Percentiles rank a stretch among this genome's conserved stretches.
Conservation (phyloP, 306 rosid species). For the Ormosia emarginata region DNA sequence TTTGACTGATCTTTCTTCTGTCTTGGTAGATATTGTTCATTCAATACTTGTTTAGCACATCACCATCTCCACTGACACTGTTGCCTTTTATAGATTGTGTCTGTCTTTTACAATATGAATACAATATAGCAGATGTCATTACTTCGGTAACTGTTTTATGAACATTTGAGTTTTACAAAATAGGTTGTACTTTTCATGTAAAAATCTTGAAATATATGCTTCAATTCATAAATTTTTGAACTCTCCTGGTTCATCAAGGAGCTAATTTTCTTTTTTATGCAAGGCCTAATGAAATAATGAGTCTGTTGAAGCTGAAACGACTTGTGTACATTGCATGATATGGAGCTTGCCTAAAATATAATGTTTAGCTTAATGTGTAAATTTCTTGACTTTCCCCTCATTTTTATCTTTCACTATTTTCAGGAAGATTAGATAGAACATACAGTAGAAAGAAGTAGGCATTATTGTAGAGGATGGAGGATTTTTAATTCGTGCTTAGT, state of each 20-base stretch:
- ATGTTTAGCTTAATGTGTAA: neutral
- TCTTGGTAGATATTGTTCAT: constrained; percentile 1
- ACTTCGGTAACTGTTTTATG: neutral
- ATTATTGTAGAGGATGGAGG: neutral
- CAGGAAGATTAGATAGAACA: neutral
- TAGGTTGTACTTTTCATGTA: neutral
- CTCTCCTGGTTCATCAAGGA: neutral
- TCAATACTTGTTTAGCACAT: neutral
- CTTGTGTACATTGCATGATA: neutral
- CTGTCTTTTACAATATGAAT: neutral
- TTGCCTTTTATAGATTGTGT: neutral
- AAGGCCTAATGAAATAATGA: neutral
- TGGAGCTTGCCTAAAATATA: neutral
- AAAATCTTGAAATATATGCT: neutral
- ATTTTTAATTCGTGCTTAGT: neutral
- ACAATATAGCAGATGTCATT: neutral
- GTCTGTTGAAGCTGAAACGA: neutral
- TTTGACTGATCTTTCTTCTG: neutral
- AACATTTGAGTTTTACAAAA: neutral
- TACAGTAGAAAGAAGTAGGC: neutral
- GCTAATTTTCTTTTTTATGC: neutral
- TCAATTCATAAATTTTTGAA: neutral
- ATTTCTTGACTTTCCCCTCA: neutral
- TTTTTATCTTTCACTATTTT: neutral
- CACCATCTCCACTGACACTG: neutral